phyloP scores from a whole-genome alignment of 345 rosid genomes.

The Moringa oleifera region DNA sequence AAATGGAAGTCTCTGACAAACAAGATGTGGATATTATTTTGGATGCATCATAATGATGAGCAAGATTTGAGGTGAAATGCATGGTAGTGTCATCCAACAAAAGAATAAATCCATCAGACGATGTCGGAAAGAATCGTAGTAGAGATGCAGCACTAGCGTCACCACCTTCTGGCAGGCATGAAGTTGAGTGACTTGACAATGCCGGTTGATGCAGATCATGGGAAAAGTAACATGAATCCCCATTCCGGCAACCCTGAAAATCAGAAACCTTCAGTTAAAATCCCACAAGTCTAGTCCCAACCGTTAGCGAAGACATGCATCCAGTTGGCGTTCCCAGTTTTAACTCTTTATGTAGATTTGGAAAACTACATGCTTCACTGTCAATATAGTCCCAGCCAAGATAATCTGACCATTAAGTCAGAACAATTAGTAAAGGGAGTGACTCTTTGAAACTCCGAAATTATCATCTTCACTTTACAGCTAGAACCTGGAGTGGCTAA shows the following conservation, averaged over 20 bases:
- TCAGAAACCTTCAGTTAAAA: slow-evolving; percentile 4
- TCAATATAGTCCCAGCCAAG: too few species aligned
- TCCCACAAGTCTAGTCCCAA: too few species aligned
- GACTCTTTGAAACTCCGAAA: too few species aligned
- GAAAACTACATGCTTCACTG: too few species aligned
- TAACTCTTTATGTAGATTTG: too few species aligned
- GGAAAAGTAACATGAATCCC: slow-evolving; percentile 58
- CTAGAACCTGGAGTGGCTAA: too few species aligned
- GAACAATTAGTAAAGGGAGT: too few species aligned
- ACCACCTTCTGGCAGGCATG: slow-evolving; percentile 55
- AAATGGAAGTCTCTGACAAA: slow-evolving; percentile 37
- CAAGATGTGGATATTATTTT: slow-evolving; percentile 57
- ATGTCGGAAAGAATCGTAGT: slow-evolving; percentile 42
- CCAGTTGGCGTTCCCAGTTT: too few species aligned
- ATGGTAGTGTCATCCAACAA: slow-evolving; percentile 62
- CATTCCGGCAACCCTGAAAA: slow-evolving; percentile 86
- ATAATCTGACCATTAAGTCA: too few species aligned
- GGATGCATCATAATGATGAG: slow-evolving; percentile 41
- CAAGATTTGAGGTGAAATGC: slow-evolving; percentile 58
- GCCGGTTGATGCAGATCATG: slow-evolving; percentile 39
- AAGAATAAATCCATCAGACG: slow-evolving; percentile 51
- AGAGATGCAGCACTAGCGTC: slow-evolving; percentile 38
- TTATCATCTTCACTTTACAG: too few species aligned
- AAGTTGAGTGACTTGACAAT: slow-evolving; percentile 19
- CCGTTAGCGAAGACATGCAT: too few species aligned